Base-by-base conservation (phyloP, 2,329 filamentous ascomycete genomes). In the Hypoxylon sp. region DNA sequence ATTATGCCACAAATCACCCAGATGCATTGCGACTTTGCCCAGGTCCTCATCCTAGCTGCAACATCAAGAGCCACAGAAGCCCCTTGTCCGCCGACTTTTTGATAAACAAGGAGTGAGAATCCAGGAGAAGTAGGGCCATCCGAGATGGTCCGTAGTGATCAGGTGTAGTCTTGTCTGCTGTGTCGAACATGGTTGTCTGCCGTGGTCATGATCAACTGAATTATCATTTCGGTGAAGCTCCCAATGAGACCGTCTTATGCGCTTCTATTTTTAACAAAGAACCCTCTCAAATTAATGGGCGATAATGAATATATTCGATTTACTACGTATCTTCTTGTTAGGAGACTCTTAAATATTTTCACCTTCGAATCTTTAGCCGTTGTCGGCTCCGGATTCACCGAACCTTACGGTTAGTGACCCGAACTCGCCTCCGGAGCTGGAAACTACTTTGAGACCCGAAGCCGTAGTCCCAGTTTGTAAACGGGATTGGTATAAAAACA, bases 71-170 rank as follows among this genome's bases (percentile, higher is more conserved):
- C 54, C 8, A 30, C 43, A 6, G 7, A 12, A 9, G 54, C 54
- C 3, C 16, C n/a, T 12, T 32, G 21, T 12, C 43, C 54, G 16
- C 54, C 54, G 23, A 12, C 21, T 16, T 41, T 39, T 5, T 29
- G 21, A 57, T 30, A n/a, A 48, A 39, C 30, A 48, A 43, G 32
- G 55, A 16, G 25, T 58, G 55, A 16, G 50, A 50, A 25, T 58
- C 55, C n/a, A 58, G 16, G 2, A 58, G 45, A 23, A 58, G 55
- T 9, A 58, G n/a, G 14, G 55, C 55, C 9, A 45, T 58, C 32
- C 41, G 45, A 19, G 55, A 58, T 7, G 55, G 55, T n/a, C 32
- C 45, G 23, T 58, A 50, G 16, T 58, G 23, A n/a, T 45, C 55
- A 6, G 45, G 55, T 19, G 32, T 37, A 1, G 55, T 50, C 8